phyloP scores from a whole-genome alignment of 768 basidiomycete genomes.

The Coprinopsis sp. region DNA sequence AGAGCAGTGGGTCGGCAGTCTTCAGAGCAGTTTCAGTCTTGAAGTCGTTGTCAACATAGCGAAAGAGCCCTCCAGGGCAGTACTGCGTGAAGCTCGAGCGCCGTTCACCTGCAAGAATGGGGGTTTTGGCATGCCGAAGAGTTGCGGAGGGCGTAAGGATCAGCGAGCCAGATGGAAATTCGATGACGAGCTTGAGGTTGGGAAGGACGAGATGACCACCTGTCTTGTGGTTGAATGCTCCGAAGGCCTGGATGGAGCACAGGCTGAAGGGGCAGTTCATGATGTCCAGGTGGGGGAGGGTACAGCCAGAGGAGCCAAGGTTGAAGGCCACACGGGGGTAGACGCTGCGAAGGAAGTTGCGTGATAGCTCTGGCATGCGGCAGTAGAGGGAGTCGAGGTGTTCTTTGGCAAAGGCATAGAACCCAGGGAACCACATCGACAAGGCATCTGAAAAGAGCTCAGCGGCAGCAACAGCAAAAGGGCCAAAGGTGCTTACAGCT shows the following conservation, averaged over 20 bases:
- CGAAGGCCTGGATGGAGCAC: background rate
- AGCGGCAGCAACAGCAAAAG: background rate
- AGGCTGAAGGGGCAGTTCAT: constrained; percentile 1
- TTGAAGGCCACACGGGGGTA: background rate
- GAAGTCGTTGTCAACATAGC: background rate
- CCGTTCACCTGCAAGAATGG: constrained; percentile 7
- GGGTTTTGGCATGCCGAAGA: constrained; percentile 11
- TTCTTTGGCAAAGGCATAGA: background rate
- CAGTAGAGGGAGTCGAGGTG: background rate
- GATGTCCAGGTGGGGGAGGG: constrained; percentile 1
- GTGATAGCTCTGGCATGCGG: background rate
- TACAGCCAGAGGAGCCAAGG: background rate
- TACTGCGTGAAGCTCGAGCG: background rate
- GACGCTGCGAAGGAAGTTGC: background rate
- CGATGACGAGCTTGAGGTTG: background rate
- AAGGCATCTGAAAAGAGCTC: background rate
- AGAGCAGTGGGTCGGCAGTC: no score
- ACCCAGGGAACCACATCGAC: background rate
- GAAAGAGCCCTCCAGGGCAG: background rate
- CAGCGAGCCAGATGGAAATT: constrained; percentile 1
- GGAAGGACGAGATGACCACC: constrained; percentile 6
- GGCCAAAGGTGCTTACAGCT: background rate
- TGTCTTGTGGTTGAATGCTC: background rate
- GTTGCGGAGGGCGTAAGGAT: constrained; percentile 2
- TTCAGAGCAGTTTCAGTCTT: no score